Percentiles rank a stretch among this genome's conserved stretches.
Evolutionary conservation across 768 basidiomycete genomes (phyloP).

Genomic region (Zangia roseola): DNA sequence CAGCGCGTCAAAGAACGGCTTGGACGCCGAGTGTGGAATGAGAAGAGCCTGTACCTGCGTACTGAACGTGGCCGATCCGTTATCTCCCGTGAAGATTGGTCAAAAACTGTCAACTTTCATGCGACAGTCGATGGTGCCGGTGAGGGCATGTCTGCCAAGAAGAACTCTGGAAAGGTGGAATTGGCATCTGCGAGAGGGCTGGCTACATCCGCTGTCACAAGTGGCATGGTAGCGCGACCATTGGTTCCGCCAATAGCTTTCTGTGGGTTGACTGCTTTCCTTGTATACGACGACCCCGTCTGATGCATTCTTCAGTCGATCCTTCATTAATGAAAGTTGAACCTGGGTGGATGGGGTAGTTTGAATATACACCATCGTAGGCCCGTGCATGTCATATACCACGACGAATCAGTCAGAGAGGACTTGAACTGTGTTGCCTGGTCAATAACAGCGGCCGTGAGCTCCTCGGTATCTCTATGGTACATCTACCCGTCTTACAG

Average conservation of each 20-base stretch:
- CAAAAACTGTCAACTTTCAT: constrained; percentile 47
- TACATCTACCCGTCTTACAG: neutral
- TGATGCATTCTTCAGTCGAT: constrained; percentile 19
- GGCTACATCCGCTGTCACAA: constrained; percentile 2
- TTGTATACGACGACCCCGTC: neutral
- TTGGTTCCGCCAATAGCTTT: constrained; percentile 16
- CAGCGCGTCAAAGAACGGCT: constrained; percentile 72
- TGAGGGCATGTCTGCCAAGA: neutral
- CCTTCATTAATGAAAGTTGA: constrained; percentile 21
- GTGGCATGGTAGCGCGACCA: neutral
- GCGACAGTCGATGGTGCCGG: neutral
- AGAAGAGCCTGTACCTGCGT: constrained; percentile 54
- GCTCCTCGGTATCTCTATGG: neutral
- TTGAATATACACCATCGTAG: constrained; percentile 6
- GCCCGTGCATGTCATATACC: neutral
- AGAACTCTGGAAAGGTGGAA: neutral
- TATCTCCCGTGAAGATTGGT: constrained; percentile 49
- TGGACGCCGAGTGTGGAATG: constrained; percentile 74
- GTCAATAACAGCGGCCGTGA: neutral
- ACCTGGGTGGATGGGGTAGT: neutral
- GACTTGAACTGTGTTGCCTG: neutral
- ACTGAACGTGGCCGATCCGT: constrained; percentile 28
- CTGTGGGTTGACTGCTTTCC: constrained; percentile 19
- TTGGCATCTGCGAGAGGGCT: constrained; percentile 4
- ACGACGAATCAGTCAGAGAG: neutral